Evolutionary conservation across 164 flowering plant genomes (phyloP), one percentile per base, ranked within the genome.

Genomic region (Liriodendron chinense): DNA sequence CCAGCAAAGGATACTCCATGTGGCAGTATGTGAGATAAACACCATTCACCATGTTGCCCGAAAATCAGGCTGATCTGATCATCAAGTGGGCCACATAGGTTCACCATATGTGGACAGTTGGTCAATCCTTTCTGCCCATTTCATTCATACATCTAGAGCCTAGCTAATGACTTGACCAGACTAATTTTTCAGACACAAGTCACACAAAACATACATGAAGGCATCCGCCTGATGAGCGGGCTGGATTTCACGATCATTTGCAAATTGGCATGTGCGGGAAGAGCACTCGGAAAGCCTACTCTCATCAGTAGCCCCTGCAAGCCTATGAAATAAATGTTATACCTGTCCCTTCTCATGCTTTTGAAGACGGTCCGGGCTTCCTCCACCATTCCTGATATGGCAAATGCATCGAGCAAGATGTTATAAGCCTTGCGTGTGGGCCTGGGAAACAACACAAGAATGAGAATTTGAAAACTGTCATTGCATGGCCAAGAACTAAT

Each of bases 311-410:
- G 2, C 59, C 18, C 8, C 16, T 53, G 59, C 59, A 34, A 34
- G 43, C 59, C 59, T 53, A 10, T 53, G 18, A 53, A 53, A 53
- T 53, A 53, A 50, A 71, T 53, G 14, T 14, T 47, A 50, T 78
- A 94, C 99, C 89, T 92, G 89, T 96, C 92, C 82, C 98, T 89
- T 84, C 91, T 83, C 98, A 96, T 94, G 89, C 96, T 87, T 85
- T 91, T 96, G 86, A 96, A 94, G 56, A 94, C 97, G 20, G 82
- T 87, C 63, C 78, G 81, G 61, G 99, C 97, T 80, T 94, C 92
- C 75, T 96, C 97, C 72, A 96, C 97, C 99, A 94, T 88, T 79
- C 99, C 99, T 22, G 98, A 90, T 57, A 94, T 84, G 23, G 99
- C 97, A 83, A 96, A 96, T 72, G 99, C 98, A 85, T 96, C 98